Evolutionary conservation across 2,329 filamentous ascomycete species (phyloP).

Genomic region (Calonectria pauciramosa): DNA sequence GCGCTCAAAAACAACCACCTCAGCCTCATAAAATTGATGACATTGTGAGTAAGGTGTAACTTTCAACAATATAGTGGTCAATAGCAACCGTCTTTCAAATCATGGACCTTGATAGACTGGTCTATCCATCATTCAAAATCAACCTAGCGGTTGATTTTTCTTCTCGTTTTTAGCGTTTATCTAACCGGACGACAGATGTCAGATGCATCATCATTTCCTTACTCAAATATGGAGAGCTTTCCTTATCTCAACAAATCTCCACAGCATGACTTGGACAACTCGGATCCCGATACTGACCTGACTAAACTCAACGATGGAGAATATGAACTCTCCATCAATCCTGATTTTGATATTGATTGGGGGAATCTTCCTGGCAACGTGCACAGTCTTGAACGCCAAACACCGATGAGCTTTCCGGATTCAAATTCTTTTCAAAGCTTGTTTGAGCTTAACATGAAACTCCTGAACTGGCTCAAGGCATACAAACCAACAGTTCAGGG

Average conservation of each 20-base stretch:
- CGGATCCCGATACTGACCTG: not conserved
- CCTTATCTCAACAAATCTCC: not conserved
- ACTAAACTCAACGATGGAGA: not conserved
- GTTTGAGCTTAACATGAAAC: not conserved
- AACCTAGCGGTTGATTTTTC: not conserved
- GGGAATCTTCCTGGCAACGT: not conserved
- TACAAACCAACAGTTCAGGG: not conserved
- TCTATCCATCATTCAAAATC: not conserved
- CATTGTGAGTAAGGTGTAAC: not conserved
- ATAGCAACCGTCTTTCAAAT: not conserved
- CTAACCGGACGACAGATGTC: not conserved
- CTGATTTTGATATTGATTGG: not conserved
- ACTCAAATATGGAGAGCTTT: not conserved
- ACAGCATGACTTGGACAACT: not conserved
- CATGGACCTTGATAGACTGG: not conserved
- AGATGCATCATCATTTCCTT: not conserved
- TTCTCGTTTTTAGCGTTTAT: not conserved
- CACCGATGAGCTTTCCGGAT: not conserved
- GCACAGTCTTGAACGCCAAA: not conserved
- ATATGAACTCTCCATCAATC: not conserved
- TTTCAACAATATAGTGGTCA: not conserved
- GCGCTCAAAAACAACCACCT: not conserved
- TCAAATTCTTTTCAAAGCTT: not conserved
- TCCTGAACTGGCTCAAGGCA: not conserved
- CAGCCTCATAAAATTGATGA: not conserved